A percentile compares a stretch with the other conserved stretches of the same genome.
Evolutionary conservation across 805 yeast species (phyloP).

Genomic region (Tetrapisispora arboricola): DNA sequence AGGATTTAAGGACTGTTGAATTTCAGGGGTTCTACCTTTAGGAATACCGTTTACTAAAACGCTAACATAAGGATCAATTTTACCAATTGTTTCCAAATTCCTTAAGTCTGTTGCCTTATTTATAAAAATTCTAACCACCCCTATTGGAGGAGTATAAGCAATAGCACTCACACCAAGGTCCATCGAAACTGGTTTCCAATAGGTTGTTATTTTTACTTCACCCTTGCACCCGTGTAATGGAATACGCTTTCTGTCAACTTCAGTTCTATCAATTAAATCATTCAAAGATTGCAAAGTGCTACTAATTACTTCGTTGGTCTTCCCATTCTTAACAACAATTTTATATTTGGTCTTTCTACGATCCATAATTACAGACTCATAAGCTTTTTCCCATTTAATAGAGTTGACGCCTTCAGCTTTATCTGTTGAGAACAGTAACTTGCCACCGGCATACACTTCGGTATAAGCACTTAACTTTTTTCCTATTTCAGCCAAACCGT

Average conservation of each 20-base stretch:
- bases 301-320: conserved; percentile 44
- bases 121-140: conserved; percentile 69
- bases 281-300: conserved; percentile 47
- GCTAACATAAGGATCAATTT: conserved; percentile 84
- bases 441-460: conserved; percentile 59
- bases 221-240: conserved; percentile 62
- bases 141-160: conserved; percentile 91
- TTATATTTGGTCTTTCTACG: conserved; percentile 62
- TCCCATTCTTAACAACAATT: conserved; percentile 53
- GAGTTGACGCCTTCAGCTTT: conserved; percentile 43
- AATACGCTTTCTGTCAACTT: conserved; percentile 71
- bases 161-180: conserved; percentile 56
- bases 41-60: conserved; percentile 66
- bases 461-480: conserved; percentile 55
- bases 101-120: conserved; percentile 63
- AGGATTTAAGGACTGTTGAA: conserved; percentile 62
- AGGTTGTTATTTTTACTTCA: conserved; percentile 54
- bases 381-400: conserved; percentile 55
- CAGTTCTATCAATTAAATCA: conserved; percentile 66
- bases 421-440: conserved; percentile 44
- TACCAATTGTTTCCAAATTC: conserved; percentile 82
- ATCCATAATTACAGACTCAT: conserved; percentile 62
- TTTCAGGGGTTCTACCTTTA: conserved; percentile 65
- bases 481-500: conserved; percentile 31
- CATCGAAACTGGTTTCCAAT: conserved; percentile 82